Conservation (phyloP, 352 stramenopile genomes). For the Stramenopiles sp. region DNA sequence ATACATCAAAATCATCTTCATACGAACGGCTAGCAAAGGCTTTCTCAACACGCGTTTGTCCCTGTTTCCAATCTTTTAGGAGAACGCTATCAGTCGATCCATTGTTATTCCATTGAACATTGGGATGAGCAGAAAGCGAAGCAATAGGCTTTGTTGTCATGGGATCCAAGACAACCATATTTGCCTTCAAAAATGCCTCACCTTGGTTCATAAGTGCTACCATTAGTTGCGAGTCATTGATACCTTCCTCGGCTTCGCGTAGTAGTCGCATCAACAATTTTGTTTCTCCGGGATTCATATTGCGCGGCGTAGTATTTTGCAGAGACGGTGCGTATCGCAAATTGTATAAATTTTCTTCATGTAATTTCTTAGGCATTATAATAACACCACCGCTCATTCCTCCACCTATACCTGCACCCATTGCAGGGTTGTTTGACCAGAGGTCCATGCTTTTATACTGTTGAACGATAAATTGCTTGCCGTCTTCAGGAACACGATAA, state of each 20-base stretch:
- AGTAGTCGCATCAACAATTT: neutral
- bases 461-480: neutral
- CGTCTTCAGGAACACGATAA: neutral
- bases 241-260: neutral
- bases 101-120: neutral
- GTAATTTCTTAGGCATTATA: neutral
- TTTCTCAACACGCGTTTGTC: neutral
- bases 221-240: neutral
- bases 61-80: neutral
- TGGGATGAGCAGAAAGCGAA: neutral
- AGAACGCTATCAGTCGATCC: neutral
- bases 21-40: neutral
- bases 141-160: neutral
- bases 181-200: neutral
- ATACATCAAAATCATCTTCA: neutral
- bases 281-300: neutral
- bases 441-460: neutral
- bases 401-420: neutral
- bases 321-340: neutral
- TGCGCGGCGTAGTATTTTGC: neutral
- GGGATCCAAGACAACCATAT: neutral
- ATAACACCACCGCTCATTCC: neutral
- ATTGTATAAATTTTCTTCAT: neutral
- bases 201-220: neutral
- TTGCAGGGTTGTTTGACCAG: neutral